Evolutionary conservation across 208 protist genomes (phyloP).

Genomic region (Acanthamoeba royreba): DNA sequence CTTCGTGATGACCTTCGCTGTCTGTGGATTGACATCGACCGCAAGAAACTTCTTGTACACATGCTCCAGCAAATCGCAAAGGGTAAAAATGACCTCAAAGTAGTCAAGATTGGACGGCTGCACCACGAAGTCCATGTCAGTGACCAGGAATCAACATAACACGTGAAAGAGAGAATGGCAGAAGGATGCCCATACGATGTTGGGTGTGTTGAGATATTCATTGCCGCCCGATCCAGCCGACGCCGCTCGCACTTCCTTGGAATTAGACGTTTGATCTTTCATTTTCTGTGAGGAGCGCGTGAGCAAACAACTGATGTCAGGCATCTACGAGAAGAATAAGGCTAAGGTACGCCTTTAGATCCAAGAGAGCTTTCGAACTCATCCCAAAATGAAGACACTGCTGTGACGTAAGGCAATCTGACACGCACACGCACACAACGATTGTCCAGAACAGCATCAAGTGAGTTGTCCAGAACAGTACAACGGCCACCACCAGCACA

Average conservation of each 20-base stretch:
- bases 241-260: background rate
- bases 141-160: background rate
- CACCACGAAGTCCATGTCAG: background rate
- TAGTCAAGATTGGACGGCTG: slow-evolving; percentile 39
- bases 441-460: too few species aligned
- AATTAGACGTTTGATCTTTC: background rate
- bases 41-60: slow-evolving; percentile 30
- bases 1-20: background rate
- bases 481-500: too few species aligned
- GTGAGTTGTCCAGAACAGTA: too few species aligned
- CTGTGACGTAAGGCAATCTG: background rate
- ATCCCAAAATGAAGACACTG: background rate
- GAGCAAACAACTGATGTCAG: background rate
- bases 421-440: too few species aligned
- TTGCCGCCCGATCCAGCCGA: background rate
- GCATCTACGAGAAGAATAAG: background rate
- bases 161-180: background rate
- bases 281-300: background rate
- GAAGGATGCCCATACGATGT: background rate
- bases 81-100: background rate
- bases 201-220: slow-evolving; percentile 18
- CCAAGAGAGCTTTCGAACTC: background rate
- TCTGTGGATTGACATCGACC: background rate
- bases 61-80: slow-evolving; percentile 5
- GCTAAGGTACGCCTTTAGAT: background rate